Percentiles rank a stretch among this genome's conserved stretches.
Evolutionary conservation across 768 basidiomycete genomes (phyloP).

Genomic region (Auriculariales sp.): DNA sequence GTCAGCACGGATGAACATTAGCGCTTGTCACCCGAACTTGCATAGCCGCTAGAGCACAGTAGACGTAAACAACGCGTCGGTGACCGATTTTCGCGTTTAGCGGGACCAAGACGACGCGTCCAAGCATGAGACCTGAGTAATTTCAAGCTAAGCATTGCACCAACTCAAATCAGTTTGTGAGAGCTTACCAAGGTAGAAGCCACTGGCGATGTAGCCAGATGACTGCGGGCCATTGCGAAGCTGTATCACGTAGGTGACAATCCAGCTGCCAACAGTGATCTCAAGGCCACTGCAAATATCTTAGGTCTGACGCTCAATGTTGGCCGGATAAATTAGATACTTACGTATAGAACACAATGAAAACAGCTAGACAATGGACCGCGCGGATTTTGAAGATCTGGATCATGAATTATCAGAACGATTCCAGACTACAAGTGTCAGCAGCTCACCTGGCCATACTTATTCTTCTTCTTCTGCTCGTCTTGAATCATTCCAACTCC

Average conservation of each 20-base stretch:
- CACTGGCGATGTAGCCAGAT: conserved; percentile 35
- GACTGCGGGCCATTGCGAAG: conserved; percentile 30
- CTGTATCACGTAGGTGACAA: conserved; percentile 34
- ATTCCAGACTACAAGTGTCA: too few species aligned
- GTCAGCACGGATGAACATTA: too few species aligned
- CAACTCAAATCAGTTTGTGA: neutral
- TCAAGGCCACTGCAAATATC: too few species aligned
- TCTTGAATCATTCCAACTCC: too few species aligned
- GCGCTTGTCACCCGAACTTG: neutral
- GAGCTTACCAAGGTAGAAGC: conserved; percentile 28
- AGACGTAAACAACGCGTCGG: conserved; percentile 8
- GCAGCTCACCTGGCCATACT: too few species aligned
- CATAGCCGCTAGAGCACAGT: conserved; percentile 10
- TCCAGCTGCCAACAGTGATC: too few species aligned
- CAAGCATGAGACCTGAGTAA: conserved; percentile 3
- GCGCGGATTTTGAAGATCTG: neutral
- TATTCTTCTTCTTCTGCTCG: too few species aligned
- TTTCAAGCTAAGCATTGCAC: neutral
- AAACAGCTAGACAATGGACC: neutral
- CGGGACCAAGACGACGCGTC: conserved; percentile 4
- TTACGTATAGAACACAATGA: neutral
- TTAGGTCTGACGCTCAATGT: too few species aligned
- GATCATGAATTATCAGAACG: too few species aligned
- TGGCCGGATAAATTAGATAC: too few species aligned
- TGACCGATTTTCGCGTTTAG: conserved; percentile 9